Evolutionary conservation across 2,329 filamentous ascomycete genomes (phyloP).

Genomic region (Xylaria sp.): DNA sequence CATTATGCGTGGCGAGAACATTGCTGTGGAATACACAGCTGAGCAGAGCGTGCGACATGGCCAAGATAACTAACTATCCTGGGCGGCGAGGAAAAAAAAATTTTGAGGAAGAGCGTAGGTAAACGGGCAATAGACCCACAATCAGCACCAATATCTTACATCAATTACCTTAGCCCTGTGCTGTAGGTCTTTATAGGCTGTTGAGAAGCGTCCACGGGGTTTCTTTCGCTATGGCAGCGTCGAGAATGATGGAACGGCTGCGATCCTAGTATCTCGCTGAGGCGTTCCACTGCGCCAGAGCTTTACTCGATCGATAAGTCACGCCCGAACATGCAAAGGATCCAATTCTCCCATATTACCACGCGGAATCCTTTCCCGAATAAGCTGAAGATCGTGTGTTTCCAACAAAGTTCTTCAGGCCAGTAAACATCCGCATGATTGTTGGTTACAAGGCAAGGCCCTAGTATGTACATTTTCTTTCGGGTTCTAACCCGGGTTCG

Average conservation of each 20-base stretch:
- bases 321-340: background rate
- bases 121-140: constrained; percentile 20
- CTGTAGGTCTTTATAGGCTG: constrained; percentile 35
- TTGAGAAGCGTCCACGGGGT: constrained; percentile 27
- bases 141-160: constrained; percentile 37
- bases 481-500: background rate
- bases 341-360: background rate
- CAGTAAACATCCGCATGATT: background rate
- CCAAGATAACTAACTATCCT: constrained; percentile 16
- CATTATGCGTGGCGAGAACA: constrained; percentile 14
- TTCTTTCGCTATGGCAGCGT: constrained; percentile 7
- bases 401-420: background rate
- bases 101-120: background rate
- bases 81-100: constrained; percentile 13
- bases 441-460: background rate
- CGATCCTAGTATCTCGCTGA: constrained; percentile 21
- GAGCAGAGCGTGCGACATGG: constrained; percentile 21
- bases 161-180: constrained; percentile 36
- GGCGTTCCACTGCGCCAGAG: constrained; percentile 16
- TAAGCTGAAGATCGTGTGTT: background rate
- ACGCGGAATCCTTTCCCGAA: constrained; percentile 19
- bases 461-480: background rate
- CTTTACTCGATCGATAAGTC: constrained; percentile 19
- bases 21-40: constrained; percentile 15
- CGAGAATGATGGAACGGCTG: constrained; percentile 24